Conservation (phyloP, 1,284 basidiomycete species). For the Ustilago shanxiensis region DNA sequence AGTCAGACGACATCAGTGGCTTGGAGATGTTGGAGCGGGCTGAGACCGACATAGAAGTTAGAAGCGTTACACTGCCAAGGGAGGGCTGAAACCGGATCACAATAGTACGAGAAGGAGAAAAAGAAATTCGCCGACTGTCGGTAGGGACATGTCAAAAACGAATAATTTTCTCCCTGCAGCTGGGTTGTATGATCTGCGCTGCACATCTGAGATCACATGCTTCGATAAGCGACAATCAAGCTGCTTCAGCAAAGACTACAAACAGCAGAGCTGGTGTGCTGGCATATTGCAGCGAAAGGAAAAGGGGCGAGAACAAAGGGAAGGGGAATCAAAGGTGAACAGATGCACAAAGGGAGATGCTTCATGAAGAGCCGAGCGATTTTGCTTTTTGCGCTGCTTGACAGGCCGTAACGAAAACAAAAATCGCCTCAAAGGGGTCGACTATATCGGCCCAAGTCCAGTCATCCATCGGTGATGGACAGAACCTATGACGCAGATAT, state of each 20-base stretch:
- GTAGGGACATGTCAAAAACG: constrained; percentile 22
- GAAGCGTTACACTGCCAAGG: neutral
- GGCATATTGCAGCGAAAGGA: neutral
- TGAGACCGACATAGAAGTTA: constrained; percentile 11
- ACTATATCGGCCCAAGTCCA: too few relatives aligned
- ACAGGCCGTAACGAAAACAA: neutral
- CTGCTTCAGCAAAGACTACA: neutral
- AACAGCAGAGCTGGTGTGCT: neutral
- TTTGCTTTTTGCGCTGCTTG: constrained; percentile 3
- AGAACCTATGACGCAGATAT: too few relatives aligned
- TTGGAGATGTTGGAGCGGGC: neutral
- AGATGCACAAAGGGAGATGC: constrained; percentile 12
- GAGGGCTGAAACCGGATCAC: neutral
- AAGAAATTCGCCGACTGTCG: constrained; percentile 12
- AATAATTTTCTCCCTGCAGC: neutral
- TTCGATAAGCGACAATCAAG: neutral
- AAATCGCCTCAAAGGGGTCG: neutral
- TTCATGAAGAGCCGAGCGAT: too few relatives aligned
- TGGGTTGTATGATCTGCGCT: neutral
- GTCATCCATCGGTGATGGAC: too few relatives aligned
- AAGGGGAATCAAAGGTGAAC: neutral
- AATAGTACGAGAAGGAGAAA: neutral
- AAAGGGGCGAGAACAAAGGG: constrained; percentile 6
- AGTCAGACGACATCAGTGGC: neutral
- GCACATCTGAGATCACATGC: neutral